Evolutionary conservation across 1,139 yeast species (phyloP), one percentile per base, ranked within the genome.

Genomic region (Kodamaea sp.): DNA sequence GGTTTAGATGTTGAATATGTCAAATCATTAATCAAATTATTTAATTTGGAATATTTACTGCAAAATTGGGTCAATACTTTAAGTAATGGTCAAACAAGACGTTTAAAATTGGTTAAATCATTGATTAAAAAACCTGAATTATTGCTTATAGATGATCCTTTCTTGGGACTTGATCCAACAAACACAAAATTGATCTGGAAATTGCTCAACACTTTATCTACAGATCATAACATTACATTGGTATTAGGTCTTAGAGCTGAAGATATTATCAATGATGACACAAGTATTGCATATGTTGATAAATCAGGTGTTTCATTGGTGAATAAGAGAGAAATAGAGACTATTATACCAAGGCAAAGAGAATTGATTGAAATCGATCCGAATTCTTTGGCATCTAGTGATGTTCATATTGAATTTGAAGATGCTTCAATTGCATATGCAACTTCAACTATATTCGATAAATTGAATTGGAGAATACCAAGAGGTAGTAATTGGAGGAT

Each of bases 21-120:
- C 7, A 57, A 63, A 0, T 47, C 57, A 2, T 62, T 82, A 5
- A 57, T 84, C 28, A 58, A 67, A n/a, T 58, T 63, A 31, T 73
- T 92, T 46, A 69, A 75, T 37, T 67, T 92, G 45, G 59, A 57
- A 6, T 81, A 77, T 2, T 63, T 88, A 40, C 69, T 77, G 39
- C 67, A 78, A 41, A 75, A 87, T 45, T 90, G 95, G 89, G 78
- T 87, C 34, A 87, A 87, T 58, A 86, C 94, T 0, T 67, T 92
- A 36, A 85, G 96, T 59, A 92, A 92, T 57, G 98, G 98, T 0
- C 98, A 92, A 60, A 80, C 86, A 59, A 73, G 98, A 49, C 69
- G 98, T 36, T 96, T 97, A 0, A 70, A 96, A 44, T 67, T 92
- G 25, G 97, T 97, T 0, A 75, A 77, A 45, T 78, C 90, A 0